A percentile compares a stretch with the other conserved stretches of the same genome.
Evolutionary conservation across 2,329 filamentous ascomycete genomes (phyloP).

Genomic region (Apiospora kogelbergensis): DNA sequence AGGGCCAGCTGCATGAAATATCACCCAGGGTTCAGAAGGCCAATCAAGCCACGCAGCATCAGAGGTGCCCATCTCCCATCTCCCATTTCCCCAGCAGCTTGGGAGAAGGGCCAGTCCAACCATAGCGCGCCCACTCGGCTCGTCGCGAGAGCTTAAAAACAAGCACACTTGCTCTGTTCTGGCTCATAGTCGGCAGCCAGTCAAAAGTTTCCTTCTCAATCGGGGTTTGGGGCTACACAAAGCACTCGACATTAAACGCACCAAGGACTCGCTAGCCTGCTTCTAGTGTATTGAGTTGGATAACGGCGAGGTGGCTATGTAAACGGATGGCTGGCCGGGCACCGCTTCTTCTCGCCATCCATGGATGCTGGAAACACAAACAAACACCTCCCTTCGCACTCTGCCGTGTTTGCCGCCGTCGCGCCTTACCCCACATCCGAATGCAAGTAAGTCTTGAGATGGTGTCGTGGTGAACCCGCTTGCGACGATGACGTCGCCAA

Average conservation of each 20-base stretch:
- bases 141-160: constrained; percentile 22
- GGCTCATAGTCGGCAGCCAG: neutral
- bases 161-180: neutral
- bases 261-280: neutral
- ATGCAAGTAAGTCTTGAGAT: constrained; percentile 1
- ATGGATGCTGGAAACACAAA: neutral
- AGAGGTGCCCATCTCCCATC: constrained; percentile 2
- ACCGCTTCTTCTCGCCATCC: neutral
- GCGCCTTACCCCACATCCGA: constrained; percentile 6
- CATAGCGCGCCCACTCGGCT: constrained; percentile 26
- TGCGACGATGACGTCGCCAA: neutral
- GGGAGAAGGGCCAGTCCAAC: neutral
- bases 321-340: neutral
- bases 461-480: neutral
- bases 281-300: neutral
- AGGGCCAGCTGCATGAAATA: constrained; percentile 13
- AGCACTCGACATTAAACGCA: neutral
- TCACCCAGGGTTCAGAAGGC: constrained; percentile 9
- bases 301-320: neutral
- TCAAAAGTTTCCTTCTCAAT: neutral
- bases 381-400: neutral
- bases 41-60: constrained; percentile 12
- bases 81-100: neutral
- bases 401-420: constrained; percentile 9
- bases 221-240: neutral